Conservation (phyloP, 306 rosid genomes). For the Prunus mume region DNA sequence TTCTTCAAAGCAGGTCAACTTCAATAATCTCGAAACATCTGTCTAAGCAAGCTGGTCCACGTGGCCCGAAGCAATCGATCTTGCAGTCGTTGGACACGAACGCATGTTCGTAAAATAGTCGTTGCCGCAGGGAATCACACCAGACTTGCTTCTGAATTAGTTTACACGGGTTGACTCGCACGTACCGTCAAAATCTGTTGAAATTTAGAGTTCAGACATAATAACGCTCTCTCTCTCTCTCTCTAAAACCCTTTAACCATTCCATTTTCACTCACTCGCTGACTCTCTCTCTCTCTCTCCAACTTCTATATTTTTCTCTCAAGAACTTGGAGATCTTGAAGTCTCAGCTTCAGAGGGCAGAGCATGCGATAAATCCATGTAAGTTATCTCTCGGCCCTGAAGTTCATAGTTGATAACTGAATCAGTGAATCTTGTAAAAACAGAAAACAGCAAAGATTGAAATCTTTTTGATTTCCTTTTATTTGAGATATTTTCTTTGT, state of each 20-base stretch:
- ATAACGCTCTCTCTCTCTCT: background rate
- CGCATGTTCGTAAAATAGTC: background rate
- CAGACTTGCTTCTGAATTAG: background rate
- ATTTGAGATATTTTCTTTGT: background rate
- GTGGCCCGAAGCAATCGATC: background rate
- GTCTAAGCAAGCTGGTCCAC: background rate
- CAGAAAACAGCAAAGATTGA: background rate
- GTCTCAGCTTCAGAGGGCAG: conserved; percentile 1
- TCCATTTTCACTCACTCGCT: background rate
- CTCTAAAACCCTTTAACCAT: background rate
- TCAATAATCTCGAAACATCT: background rate
- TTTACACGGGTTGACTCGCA: conserved; percentile 6
- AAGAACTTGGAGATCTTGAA: conserved; percentile 30
- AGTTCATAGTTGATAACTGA: background rate
- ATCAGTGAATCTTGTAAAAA: background rate
- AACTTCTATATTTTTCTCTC: background rate
- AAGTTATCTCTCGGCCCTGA: conserved; percentile 10
- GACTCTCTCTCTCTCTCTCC: background rate
- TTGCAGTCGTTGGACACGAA: background rate
- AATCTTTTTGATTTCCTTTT: background rate
- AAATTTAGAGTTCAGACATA: background rate
- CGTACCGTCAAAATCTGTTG: conserved; percentile 5
- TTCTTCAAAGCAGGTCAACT: background rate
- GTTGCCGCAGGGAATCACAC: background rate
- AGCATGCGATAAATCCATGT: conserved; percentile 23